Percentiles rank a stretch among this genome's conserved stretches.
Conservation (phyloP, 345 rosid genomes). For the Sonneratia alba region DNA sequence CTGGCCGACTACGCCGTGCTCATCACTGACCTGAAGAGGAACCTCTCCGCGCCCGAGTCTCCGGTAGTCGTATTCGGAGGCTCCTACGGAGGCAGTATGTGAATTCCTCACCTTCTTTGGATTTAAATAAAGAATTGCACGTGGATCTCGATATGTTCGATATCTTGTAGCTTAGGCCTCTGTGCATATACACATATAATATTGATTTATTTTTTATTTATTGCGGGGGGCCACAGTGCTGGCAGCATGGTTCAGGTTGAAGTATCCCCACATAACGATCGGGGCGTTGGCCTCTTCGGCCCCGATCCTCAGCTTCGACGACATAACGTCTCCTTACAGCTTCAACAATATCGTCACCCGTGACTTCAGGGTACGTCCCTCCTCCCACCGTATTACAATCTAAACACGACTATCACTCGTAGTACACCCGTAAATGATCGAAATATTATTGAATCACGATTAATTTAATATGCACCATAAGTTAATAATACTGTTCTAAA, state of each 20-base stretch:
- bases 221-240: constrained; percentile 32
- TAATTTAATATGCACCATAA: not conserved
- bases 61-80: constrained; percentile 67
- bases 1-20: constrained; percentile 50
- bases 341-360: constrained; percentile 36
- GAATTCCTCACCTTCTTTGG: too few relatives aligned
- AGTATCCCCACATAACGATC: constrained; percentile 65
- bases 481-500: too few relatives aligned
- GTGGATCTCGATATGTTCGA: not conserved
- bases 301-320: constrained; percentile 51
- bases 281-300: constrained; percentile 76
- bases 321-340: constrained; percentile 45
- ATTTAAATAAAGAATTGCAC: not conserved
- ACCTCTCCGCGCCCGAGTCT: constrained; percentile 40
- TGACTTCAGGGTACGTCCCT: constrained; percentile 34
- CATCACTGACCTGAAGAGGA: constrained; percentile 41
- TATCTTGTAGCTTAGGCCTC: too few relatives aligned
- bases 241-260: constrained; percentile 77
- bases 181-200: too few relatives aligned
- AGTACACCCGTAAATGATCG: too few relatives aligned
- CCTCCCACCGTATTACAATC: not conserved
- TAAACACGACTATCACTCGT: too few relatives aligned
- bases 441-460: too few relatives aligned
- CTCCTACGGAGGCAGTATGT: constrained; percentile 65
- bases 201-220: too few relatives aligned